A percentile compares a stretch with the other conserved stretches of the same genome.
These are phyloP conservation scores for Cytospora piceae DNA, from an alignment of 2,329 filamentous ascomycete genomes.

Conservation along the genomic window DNA sequence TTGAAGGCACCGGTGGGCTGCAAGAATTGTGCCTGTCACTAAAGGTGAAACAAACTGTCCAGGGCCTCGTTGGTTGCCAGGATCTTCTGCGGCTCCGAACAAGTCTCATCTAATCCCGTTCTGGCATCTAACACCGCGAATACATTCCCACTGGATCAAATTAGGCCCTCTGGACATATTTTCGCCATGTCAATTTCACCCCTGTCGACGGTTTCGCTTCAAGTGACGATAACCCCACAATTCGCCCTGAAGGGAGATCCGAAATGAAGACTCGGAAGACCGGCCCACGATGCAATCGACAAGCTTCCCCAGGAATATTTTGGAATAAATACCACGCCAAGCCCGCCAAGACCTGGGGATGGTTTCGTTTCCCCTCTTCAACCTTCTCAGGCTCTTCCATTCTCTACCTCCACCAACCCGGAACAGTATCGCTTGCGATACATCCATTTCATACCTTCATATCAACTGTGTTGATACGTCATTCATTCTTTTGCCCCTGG, in stretches of 20 bases:
- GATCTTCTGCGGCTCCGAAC: constrained; percentile 13
- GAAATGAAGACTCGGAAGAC: constrained; percentile 18
- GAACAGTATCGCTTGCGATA: constrained; percentile 26
- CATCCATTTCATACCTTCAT: constrained; percentile 15
- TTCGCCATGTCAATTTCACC: constrained; percentile 1
- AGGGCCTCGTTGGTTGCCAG: constrained; percentile 11
- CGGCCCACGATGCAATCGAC: constrained; percentile 11
- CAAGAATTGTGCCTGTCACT: constrained; percentile 16
- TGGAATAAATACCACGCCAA: constrained; percentile 13
- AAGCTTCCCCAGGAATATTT: background rate
- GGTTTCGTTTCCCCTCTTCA: constrained; percentile 8
- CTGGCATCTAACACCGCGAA: background rate
- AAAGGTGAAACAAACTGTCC: constrained; percentile 21
- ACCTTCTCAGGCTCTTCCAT: constrained; percentile 21
- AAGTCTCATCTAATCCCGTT: constrained; percentile 10
- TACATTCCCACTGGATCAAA: background rate
- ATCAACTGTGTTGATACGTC: constrained; percentile 28
- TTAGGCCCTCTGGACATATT: background rate
- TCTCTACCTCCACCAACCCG: constrained; percentile 15
- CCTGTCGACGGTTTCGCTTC: constrained; percentile 16
- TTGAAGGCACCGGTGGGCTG: background rate
- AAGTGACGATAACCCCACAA: constrained; percentile 13
- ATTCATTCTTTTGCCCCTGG: constrained; percentile 28
- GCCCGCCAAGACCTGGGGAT: constrained; percentile 7
- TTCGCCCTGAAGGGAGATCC: constrained; percentile 18